phyloP scores from a whole-genome alignment of 2,329 filamentous ascomycete species.

The Ascochyta koolunga region DNA sequence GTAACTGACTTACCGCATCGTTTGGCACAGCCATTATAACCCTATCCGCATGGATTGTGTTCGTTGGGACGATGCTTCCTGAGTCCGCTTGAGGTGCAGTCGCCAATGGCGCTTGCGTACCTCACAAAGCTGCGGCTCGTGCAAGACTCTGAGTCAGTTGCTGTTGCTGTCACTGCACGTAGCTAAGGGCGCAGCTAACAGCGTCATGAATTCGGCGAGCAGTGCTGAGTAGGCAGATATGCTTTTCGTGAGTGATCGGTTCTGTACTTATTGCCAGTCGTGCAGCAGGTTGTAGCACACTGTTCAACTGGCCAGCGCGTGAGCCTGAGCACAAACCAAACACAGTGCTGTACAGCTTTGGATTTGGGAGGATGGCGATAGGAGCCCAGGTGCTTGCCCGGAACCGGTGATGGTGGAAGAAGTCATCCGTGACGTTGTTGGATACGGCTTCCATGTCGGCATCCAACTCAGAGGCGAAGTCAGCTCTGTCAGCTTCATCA shows the following conservation, averaged over 20 bases:
- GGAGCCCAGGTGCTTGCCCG: neutral
- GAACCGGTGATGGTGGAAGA: neutral
- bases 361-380: neutral
- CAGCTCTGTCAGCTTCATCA: neutral
- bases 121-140: neutral
- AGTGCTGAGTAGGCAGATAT: neutral
- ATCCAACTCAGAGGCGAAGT: neutral
- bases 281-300: too few species aligned
- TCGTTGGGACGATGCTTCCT: neutral
- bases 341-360: neutral
- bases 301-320: neutral
- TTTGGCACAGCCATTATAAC: neutral
- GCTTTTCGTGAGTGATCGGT: neutral
- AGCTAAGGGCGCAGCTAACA: neutral
- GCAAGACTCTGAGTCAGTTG: neutral
- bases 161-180: neutral
- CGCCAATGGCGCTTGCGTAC: neutral
- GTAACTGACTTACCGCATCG: neutral
- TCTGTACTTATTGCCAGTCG: neutral
- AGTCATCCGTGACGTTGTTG: neutral
- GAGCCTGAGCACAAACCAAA: neutral
- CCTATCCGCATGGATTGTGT: neutral
- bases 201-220: neutral
- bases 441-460: neutral
- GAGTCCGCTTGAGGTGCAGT: neutral